These are phyloP conservation scores for Microdochium bolleyi DNA, from an alignment of 2,329 filamentous ascomycete species.

Conservation along the genomic window DNA sequence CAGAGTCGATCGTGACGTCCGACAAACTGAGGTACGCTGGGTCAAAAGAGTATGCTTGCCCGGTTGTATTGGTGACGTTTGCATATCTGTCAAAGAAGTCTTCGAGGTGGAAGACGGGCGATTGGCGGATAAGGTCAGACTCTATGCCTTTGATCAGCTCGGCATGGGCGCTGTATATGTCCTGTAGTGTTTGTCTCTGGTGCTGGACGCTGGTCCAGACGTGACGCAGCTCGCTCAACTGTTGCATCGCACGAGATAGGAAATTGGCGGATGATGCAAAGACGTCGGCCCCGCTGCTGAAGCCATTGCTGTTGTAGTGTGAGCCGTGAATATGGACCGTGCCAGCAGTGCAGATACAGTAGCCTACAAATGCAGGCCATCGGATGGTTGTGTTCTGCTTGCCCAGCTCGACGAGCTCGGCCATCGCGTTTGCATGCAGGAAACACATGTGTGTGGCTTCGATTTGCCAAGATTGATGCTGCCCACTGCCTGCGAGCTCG, in stretches of 20 bases:
- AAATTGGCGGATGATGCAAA: slow-evolving; percentile 59
- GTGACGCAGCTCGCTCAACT: slow-evolving; percentile 66
- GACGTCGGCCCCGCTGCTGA: slow-evolving; percentile 49
- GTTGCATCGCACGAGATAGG: slow-evolving; percentile 70
- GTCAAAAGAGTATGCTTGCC: slow-evolving; percentile 58
- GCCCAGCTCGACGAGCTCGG: slow-evolving; percentile 73
- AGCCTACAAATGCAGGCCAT: slow-evolving; percentile 81
- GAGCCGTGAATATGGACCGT: slow-evolving; percentile 84
- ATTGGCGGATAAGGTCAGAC: slow-evolving; percentile 63
- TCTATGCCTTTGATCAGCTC: slow-evolving; percentile 69
- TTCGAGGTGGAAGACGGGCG: slow-evolving; percentile 74
- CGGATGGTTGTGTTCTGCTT: slow-evolving; percentile 67
- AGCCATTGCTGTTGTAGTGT: slow-evolving; percentile 57
- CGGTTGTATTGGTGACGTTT: slow-evolving; percentile 47
- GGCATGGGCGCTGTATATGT: slow-evolving; percentile 69
- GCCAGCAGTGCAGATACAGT: slow-evolving; percentile 78
- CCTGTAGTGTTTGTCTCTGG: slow-evolving; percentile 70
- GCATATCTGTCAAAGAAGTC: slow-evolving; percentile 81
- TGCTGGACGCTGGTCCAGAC: slow-evolving; percentile 74
- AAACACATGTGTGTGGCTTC: slow-evolving; percentile 84
- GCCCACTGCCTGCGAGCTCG: slow-evolving; percentile 70
- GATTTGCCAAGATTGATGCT: slow-evolving; percentile 89
- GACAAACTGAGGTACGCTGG: slow-evolving; percentile 65
- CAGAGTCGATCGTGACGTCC: slow-evolving; percentile 56
- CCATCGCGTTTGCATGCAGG: slow-evolving; percentile 79